These are phyloP conservation scores for Orbilia javanica DNA, from an alignment of 2,329 filamentous ascomycete species.

Conservation along the genomic window DNA sequence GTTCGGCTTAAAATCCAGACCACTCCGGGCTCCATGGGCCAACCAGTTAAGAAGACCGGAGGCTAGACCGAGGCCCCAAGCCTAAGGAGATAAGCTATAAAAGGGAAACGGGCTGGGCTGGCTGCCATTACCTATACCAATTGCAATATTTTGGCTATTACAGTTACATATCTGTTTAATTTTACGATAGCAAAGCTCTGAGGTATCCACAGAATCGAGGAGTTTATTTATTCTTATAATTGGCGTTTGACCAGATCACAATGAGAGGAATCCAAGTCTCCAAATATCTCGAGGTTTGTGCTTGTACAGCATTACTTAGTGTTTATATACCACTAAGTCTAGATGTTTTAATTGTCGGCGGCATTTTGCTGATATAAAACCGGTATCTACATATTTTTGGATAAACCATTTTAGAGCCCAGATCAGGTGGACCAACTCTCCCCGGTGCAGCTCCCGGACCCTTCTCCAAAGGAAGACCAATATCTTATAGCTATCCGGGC, in stretches of 20 bases:
- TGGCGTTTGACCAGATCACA: background rate
- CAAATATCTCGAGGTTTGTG: slow-evolving; percentile 78
- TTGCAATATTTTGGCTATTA: no score
- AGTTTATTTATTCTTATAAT: no score
- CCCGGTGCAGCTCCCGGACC: slow-evolving; percentile 77
- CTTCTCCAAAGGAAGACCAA: slow-evolving; percentile 76
- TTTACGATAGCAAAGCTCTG: no score
- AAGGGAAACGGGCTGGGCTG: background rate
- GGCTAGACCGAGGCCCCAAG: background rate
- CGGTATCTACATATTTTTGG: background rate
- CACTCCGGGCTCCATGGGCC: no score
- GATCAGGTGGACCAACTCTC: slow-evolving; percentile 88
- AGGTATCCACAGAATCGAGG: no score
- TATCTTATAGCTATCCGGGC: slow-evolving; percentile 91
- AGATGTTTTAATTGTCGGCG: no score
- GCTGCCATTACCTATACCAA: background rate
- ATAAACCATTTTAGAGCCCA: slow-evolving; percentile 74
- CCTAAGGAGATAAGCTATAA: background rate
- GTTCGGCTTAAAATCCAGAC: slow-evolving; percentile 22
- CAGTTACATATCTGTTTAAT: no score
- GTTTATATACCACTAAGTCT: no score
- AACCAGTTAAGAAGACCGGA: background rate
- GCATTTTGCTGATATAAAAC: slow-evolving; percentile 37
- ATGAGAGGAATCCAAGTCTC: slow-evolving; percentile 83
- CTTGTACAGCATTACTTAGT: no score